phyloP scores from a whole-genome alignment of 2,329 filamentous ascomycete species.

The Colletotrichum chlorophyti region DNA sequence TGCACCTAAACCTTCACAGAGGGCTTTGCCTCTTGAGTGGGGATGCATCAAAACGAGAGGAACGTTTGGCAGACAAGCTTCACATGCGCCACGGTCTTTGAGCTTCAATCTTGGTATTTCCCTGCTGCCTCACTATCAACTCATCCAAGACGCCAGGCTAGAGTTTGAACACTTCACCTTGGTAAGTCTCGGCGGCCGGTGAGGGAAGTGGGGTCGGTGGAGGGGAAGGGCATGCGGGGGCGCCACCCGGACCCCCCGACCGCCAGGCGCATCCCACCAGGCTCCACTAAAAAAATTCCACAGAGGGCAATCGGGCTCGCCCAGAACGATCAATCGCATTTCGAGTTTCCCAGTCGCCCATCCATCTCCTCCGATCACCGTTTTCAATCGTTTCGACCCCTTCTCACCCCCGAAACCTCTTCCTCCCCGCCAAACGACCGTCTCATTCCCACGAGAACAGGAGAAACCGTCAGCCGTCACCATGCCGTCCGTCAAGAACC shows the following conservation, averaged over 20 bases:
- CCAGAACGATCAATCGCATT: slow-evolving; percentile 2
- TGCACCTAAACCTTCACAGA: neutral
- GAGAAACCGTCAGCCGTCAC: slow-evolving; percentile 27
- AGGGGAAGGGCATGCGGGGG: slow-evolving; percentile 5
- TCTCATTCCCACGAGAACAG: neutral
- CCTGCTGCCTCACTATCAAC: no score
- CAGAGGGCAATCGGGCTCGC: no score
- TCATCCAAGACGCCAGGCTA: no score
- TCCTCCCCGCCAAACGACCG: neutral
- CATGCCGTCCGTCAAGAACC: slow-evolving; percentile 65
- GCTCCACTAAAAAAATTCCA: slow-evolving; percentile 24
- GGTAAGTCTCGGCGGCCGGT: neutral
- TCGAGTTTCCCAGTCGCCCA: no score
- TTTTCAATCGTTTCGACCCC: neutral
- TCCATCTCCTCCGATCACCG: neutral
- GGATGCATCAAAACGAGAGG: no score
- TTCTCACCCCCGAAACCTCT: no score
- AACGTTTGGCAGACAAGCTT: no score
- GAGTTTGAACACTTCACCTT: neutral
- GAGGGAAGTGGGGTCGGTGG: neutral
- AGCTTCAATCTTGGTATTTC: neutral
- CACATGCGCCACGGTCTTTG: no score
- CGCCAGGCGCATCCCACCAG: slow-evolving; percentile 10
- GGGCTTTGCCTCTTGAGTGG: neutral
- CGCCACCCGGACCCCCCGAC: slow-evolving; percentile 1